Base-by-base conservation (phyloP, 2,329 filamentous ascomycete genomes). In the Fusarium staphyleae region DNA sequence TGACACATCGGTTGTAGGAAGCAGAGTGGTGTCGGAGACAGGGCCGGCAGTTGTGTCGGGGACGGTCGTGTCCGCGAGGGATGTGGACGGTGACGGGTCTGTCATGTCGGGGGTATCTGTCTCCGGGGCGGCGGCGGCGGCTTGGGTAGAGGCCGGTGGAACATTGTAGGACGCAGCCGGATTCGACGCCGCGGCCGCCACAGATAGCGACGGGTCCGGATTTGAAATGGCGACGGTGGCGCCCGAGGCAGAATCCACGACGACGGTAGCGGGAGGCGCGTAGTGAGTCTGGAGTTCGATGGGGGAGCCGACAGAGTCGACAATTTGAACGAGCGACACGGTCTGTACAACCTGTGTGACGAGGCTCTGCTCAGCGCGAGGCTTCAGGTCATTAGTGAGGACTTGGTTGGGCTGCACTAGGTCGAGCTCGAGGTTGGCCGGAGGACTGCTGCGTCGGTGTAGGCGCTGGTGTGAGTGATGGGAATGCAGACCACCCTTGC, bases 321-420 rank as follows among this genome's bases (percentile, higher is more conserved):
- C 76, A 55, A 81, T 65, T 60, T 84, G 77, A 48, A 85, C 69
- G 67, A 85, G 73, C 19, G 81, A 82, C 58, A 85, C 71, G 62
- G 82, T 85, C 69, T 83, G 76, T 46, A 83, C 73, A 64, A 85
- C 73, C 54, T 74, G 70, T 12, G 75, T 79, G 63, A 81, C 70
- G 63, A 74, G 70, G 33, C 50, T 53, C 19, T 66, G 45, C 48
- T 55, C 60, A 50, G 51, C 57, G 39, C 48, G 56, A 45, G 59
- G 58, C 35, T 53, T 48, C 48, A 56, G 45, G 32, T 48, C 48
- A 59, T 63, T 46, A 35, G 57, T 59, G 55, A 52, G 55, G 44
- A 53, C 41, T 33, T 44, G 42, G 36, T 48, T 47, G 49, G 49
- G 55, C 48, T 64, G 69, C 57, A 54, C 68, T 71, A 52, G 41